Evolutionary conservation across 768 basidiomycete genomes (phyloP), one percentile per base, ranked within the genome.

Genomic region (Calvatia gigantea): DNA sequence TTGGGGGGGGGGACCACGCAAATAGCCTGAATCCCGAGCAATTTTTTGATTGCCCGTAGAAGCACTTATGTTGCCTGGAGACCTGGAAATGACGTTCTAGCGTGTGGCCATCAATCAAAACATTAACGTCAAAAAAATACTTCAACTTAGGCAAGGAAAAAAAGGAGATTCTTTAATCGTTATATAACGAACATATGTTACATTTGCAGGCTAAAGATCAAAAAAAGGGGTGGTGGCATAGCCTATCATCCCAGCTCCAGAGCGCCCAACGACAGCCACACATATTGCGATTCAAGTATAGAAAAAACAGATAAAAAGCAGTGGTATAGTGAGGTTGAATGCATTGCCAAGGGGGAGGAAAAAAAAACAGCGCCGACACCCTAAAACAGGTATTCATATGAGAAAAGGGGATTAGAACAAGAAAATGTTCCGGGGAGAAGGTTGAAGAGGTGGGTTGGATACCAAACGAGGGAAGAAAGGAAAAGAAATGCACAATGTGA

Each of bases 401-500:
- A 43, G 49, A 46, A 11, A 56, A 60, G 41, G 47, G 38, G 57
- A 41, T 51, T 54, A 53, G 50, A 46, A 53, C 31, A 45, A 56
- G 46, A 49, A 48, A 58, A 59, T 60, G 57, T 51, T 59, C 54
- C 56, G 49, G 53, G 33, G 23, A 45, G 57, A 50, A 54, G 53
- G 44, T 53, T 29, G 51, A 53, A 51, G 45, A 37, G 17, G 41
- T 31, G 19, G 19, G 43, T 21, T 31, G n/a, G 41, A 31, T 21
- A 44, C 54, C 54, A n/a, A 55, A 49, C 23, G 32, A 53, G 50
- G 46, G 45, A 48, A 61, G 54, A 54, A 58, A 50, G 58, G 46
- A 62, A 47, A 47, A 58, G 55, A 61, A 61, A 49, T 51, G 59
- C 58, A 53, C 56, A 60, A 32, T 47, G 27, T 33, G 59, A 51